Evolutionary conservation across 108 stramenopile species (phyloP).

Genomic region (Skeletonema costatum): DNA sequence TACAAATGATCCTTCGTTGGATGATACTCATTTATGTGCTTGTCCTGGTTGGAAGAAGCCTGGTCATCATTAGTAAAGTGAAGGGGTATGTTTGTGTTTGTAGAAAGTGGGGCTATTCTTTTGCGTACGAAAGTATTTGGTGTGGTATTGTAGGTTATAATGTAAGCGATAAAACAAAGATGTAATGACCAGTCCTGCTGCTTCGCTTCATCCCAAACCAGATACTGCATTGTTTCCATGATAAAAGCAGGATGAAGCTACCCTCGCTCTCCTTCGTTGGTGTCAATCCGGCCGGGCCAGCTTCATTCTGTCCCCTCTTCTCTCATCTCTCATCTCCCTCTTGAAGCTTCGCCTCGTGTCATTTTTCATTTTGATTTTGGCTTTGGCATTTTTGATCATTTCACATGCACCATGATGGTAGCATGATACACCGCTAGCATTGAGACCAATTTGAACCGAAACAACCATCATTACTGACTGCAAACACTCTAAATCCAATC

Average conservation of each 20-base stretch:
- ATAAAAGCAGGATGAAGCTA: too few relatives aligned
- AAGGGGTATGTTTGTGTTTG: neutral
- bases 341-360: too few relatives aligned
- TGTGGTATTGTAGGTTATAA: neutral
- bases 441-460: neutral
- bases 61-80: neutral
- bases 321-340: too few relatives aligned
- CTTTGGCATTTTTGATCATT: neutral
- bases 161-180: neutral
- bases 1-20: constrained; percentile 40
- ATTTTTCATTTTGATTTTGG: neutral
- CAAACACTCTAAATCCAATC: neutral
- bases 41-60: constrained; percentile 56
- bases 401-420: neutral
- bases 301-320: too few relatives aligned
- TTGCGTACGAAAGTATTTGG: neutral
- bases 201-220: too few relatives aligned
- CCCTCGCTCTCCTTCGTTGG: too few relatives aligned
- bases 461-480: neutral
- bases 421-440: neutral
- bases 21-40: constrained; percentile 60
- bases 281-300: too few relatives aligned
- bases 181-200: too few relatives aligned
- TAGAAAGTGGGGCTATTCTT: neutral
- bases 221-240: too few relatives aligned